Base-by-base conservation (phyloP, 805 yeast genomes). In the Spathaspora arborariae region DNA sequence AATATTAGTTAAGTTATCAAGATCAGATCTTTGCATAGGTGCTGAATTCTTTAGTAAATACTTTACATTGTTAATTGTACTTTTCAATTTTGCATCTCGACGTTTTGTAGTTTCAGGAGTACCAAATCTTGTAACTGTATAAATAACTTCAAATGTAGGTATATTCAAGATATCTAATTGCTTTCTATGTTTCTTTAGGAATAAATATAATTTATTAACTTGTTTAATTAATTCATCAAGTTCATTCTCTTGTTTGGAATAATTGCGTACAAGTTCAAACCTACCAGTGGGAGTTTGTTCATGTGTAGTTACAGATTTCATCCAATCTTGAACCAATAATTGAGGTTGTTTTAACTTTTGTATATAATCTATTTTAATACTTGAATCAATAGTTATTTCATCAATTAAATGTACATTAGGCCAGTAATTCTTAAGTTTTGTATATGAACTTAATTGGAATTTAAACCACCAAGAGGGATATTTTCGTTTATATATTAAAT, bases 351-450 rank as follows among this genome's bases (percentile, higher is more conserved):
- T 8, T 15, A 40, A 20, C 16, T 26, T 26, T 2, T 24, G n/a
- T 4, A 10, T 7, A 40, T 40, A 40, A 22, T 40, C 35, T 4
- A 7, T 7, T 7, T 24, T 40, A 9, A 40, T 26, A 15, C n/a
- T 11, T 3, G 20, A 3, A 46, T 46, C 35, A 4, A 3, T 22
- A 20, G 42, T 41, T 15, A 45, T 3, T 39, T 64, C 70, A 13
- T 59, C 47, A 4, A 67, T 53, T 20, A 67, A 45, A 47, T 72
- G 74, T 4, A 59, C 62, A 41, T 57, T 65, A 5, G 76, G 76
- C 70, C 70, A 70, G 2, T 47, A 35, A 1, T 45, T 35, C 22
- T 60, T 58, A 35, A 69, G 49, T 5, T 56, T 45, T 20, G 51
- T 39, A 43, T 63, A 61, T 20, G 56, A 55, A 27, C 53, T 45